Conservation (phyloP, 2,329 filamentous ascomycete species). For the Colletotrichum sp. region DNA sequence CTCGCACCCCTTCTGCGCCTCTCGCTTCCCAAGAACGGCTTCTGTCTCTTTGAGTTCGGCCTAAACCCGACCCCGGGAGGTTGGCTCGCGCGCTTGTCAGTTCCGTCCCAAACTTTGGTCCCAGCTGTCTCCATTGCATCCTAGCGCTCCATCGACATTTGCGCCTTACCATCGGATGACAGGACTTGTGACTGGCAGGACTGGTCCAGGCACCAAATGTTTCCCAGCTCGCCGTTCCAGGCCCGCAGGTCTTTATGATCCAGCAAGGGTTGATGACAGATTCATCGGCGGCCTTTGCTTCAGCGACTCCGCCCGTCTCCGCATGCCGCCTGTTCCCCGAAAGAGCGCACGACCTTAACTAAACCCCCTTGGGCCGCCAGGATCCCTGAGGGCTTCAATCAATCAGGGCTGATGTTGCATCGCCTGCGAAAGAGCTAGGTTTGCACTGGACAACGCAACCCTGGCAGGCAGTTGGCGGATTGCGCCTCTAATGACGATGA, state of each 20-base stretch:
- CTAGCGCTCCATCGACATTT: not conserved
- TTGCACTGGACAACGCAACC: not conserved
- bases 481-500: not conserved
- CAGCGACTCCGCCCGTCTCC: not conserved
- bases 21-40: not conserved
- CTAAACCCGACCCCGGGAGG: not conserved
- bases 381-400: not conserved
- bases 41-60: not conserved
- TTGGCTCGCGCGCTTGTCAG: not conserved
- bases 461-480: not conserved
- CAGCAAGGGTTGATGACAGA: not conserved
- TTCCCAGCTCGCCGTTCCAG: not conserved
- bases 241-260: not conserved
- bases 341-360: not conserved
- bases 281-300: not conserved
- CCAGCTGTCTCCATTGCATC: not conserved
- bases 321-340: conserved; percentile 4
- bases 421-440: not conserved
- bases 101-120: not conserved
- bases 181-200: not conserved
- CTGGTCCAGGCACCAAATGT: not conserved
- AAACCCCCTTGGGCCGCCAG: not conserved
- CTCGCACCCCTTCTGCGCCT: not conserved
- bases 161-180: conserved; percentile 1
- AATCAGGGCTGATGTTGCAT: not conserved